Conservation (phyloP, 805 yeast genomes). For the Saturnispora halmiae region DNA sequence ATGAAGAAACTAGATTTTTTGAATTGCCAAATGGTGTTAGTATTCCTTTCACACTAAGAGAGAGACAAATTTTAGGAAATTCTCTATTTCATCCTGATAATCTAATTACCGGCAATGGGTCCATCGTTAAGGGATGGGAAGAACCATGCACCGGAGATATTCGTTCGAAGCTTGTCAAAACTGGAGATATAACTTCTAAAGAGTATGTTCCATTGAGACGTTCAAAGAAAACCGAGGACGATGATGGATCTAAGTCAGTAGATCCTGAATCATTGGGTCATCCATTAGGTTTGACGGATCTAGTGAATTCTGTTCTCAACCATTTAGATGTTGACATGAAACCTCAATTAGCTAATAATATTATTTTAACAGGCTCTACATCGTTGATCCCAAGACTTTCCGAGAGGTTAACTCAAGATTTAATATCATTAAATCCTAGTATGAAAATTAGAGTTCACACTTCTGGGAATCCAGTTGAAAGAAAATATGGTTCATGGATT, state of each 20-base stretch:
- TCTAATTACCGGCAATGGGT: slow-evolving; percentile 20
- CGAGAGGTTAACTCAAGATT: slow-evolving; percentile 65
- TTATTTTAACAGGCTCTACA: slow-evolving; percentile 78
- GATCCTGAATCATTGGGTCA: slow-evolving; percentile 14
- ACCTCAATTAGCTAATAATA: slow-evolving; percentile 80
- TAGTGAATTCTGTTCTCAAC: slow-evolving; percentile 47
- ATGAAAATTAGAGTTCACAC: slow-evolving; percentile 77
- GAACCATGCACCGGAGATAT: slow-evolving; percentile 47
- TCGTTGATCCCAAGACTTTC: slow-evolving; percentile 75
- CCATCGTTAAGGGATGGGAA: slow-evolving; percentile 27
- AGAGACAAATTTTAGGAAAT: slow-evolving; percentile 59
- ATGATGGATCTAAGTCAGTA: slow-evolving; percentile 26
- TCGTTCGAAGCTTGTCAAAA: slow-evolving; percentile 21
- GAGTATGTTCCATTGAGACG: slow-evolving; percentile 73
- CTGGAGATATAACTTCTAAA: slow-evolving; percentile 32
- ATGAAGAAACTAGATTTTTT: slow-evolving; percentile 37
- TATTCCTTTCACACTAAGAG: slow-evolving; percentile 44
- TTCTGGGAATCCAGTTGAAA: slow-evolving; percentile 66
- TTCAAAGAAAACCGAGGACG: slow-evolving; percentile 32
- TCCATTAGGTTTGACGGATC: slow-evolving; percentile 41
- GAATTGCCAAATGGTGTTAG: slow-evolving; percentile 75
- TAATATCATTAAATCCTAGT: slow-evolving; percentile 67
- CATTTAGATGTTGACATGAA: slow-evolving; percentile 72
- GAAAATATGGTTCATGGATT: slow-evolving; percentile 78
- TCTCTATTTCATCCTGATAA: slow-evolving; percentile 58